Base-by-base conservation (phyloP, 345 rosid species). In the Hypericum perforatum region DNA sequence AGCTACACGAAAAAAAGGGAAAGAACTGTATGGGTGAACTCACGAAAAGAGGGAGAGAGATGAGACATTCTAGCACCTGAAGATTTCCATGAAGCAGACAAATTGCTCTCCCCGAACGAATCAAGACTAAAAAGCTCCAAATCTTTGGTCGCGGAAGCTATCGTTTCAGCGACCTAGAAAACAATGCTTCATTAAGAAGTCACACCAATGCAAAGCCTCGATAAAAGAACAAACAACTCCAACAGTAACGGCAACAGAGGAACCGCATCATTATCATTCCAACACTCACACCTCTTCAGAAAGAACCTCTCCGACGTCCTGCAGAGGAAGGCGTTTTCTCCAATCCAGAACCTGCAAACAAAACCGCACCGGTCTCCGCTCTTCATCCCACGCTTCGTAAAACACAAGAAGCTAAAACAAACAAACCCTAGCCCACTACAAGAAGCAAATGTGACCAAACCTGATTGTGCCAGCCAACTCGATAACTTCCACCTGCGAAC, bases 101-200 rank as follows among this genome's bases (percentile, higher is more conserved):
- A 43, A 60, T 84, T 80, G 54, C 55, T 80, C 69, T 82, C 85
- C 70, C 85, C 81, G 57, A 88, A 81, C 60, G 76, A 72, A 79
- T 81, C 91, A 62, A 92, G 82, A 74, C 86, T 92, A 59, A 71
- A 65, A 64, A 90, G 94, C 41, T 89, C 85, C 80, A 82, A 58
- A 76, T 88, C 90, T 57, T 75, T 82, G 7, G 87, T 92, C 79
- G 86, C 76, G 29, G 83, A 59, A 12, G 70, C 39, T 41, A 92
- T 70, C 52, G 77, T 81, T 64, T 88, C 86, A 51, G 85, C 70
- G 64, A 88, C 80, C 98, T 92, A 68, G 12, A 60, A 39, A 12
- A 11, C 10, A 50, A 22, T 22, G 49, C 53, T 60, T 11, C 41
- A 63, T 16, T 13, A 64, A 12, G 37, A 46, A 39, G 48, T n/a